Evolutionary conservation across 148 eudicot species (phyloP), one percentile per base, ranked within the genome.

Genomic region (Chenopodium berlandieri): DNA sequence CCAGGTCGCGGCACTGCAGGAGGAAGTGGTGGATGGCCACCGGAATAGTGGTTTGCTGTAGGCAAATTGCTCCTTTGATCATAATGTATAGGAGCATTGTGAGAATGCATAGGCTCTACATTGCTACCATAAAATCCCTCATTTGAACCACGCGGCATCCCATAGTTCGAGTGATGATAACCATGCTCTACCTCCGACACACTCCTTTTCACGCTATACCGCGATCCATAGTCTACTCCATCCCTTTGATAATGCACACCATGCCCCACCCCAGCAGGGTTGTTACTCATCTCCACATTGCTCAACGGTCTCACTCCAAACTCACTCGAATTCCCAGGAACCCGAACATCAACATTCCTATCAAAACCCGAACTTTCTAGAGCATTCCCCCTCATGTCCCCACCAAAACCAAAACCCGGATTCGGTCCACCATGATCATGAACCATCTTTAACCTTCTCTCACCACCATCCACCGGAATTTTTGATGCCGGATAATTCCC

Each of bases 381-480:
- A 3, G 37, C 47, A 87, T 68, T 58, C 34, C 86, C 83, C 23
- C 80, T 62, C 6, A 47, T 20, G 12, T 69, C 86, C 23, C 60
- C 27, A 84, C 77, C 74, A 78, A 22, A 66, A 25, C 76, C 81
- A 17, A 48, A 63, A 64, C 79, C 58, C 11, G 32, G 34, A 69
- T 78, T 63, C 48, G 72, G 54, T 31, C 81, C 73, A 23, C 98
- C 98, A 71, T 92, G 95, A 84, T 93, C 98, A 66, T 84, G 90
- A 83, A 91, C 85, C 84, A 91, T 75, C 83, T 83, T 87, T 87
- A 91, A 89, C 48, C 91, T 87, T 79, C 92, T 90, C 84, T 90
- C 94, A 47, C 86, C 23, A 6, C 72, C 85, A 7, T 82, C 88
- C 5, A 74, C 60, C 0, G 67, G 72, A 65, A 52, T n/a, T 23